Percentiles rank a stretch among this genome's conserved stretches.
These are phyloP conservation scores for Croton laevigatus DNA, from an alignment of 441 rosid genomes.

Conservation along the genomic window DNA sequence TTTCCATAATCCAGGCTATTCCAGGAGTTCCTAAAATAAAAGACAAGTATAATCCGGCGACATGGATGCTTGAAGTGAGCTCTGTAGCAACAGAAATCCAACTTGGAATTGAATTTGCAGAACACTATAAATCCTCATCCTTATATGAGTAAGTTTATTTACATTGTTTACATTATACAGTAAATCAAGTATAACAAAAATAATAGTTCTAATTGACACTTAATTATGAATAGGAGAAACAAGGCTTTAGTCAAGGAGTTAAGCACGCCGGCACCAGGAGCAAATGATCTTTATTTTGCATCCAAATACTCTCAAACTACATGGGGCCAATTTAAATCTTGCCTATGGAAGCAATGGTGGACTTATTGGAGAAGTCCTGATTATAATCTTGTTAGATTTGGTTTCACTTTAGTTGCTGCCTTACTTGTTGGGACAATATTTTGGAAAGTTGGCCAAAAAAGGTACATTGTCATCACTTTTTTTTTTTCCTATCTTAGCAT, in stretches of 20 bases:
- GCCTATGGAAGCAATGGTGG: constrained; percentile 52
- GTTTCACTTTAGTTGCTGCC: too few species aligned
- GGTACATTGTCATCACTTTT: too few species aligned
- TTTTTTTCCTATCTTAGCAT: too few species aligned
- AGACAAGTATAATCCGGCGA: constrained; percentile 77
- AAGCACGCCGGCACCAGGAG: constrained; percentile 45
- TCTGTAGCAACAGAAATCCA: constrained; percentile 47
- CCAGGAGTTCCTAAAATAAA: constrained; percentile 61
- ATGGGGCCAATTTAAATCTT: constrained; percentile 42
- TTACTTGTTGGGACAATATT: too few species aligned
- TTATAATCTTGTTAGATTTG: constrained; percentile 26
- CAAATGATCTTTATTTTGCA: constrained; percentile 54
- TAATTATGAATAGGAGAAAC: constrained; percentile 48
- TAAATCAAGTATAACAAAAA: neutral
- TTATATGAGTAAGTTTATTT: constrained; percentile 66
- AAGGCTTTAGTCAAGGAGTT: constrained; percentile 61
- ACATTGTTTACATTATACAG: neutral
- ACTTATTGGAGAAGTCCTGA: constrained; percentile 31
- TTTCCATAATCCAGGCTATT: constrained; percentile 38
- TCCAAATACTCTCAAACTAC: constrained; percentile 38
- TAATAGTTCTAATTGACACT: too few species aligned
- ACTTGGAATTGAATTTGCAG: constrained; percentile 60
- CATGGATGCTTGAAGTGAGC: constrained; percentile 90
- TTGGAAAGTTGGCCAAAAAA: too few species aligned
- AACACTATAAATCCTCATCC: constrained; percentile 55